Conservation (phyloP, 2,329 filamentous ascomycete genomes). For the Dactylellina parvicollis region DNA sequence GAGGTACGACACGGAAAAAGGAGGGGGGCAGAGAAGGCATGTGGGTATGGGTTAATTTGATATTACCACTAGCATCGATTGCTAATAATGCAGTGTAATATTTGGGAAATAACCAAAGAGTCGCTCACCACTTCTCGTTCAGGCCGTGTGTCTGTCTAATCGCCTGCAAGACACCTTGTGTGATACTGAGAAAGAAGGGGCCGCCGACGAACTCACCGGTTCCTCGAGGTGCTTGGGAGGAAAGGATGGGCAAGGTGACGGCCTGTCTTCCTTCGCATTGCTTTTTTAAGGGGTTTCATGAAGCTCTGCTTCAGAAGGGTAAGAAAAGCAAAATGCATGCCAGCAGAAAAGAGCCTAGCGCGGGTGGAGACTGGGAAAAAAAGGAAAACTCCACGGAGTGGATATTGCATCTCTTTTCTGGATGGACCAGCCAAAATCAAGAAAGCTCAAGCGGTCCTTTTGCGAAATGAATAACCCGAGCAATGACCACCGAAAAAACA, state of each 20-base stretch:
- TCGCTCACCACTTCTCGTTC: slow-evolving; percentile 9
- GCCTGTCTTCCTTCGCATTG: slow-evolving; percentile 36
- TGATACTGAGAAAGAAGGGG: slow-evolving; percentile 23
- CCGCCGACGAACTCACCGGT: neutral
- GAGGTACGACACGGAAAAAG: slow-evolving; percentile 49
- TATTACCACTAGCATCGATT: slow-evolving; percentile 49
- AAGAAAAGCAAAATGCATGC: slow-evolving; percentile 46
- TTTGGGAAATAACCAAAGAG: slow-evolving; percentile 18
- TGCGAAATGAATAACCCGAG: slow-evolving; percentile 55
- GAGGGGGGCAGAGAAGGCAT: slow-evolving; percentile 34
- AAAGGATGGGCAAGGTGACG: slow-evolving; percentile 32
- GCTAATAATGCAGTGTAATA: slow-evolving; percentile 53
- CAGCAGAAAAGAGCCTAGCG: slow-evolving; percentile 36
- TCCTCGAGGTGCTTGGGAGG: slow-evolving; percentile 5
- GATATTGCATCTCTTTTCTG: slow-evolving; percentile 41
- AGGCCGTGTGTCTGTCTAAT: slow-evolving; percentile 32
- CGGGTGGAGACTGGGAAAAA: slow-evolving; percentile 29
- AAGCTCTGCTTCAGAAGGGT: slow-evolving; percentile 51
- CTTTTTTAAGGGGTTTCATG: slow-evolving; percentile 54
- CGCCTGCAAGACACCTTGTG: slow-evolving; percentile 40
- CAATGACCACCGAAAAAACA: slow-evolving; percentile 32
- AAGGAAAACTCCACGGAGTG: slow-evolving; percentile 32
- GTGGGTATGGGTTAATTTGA: slow-evolving; percentile 50
- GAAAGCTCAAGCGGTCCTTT: slow-evolving; percentile 50
- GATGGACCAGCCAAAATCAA: slow-evolving; percentile 54